These are phyloP conservation scores for Tilletia indica DNA, from an alignment of 1,284 basidiomycete species.

Conservation along the genomic window DNA sequence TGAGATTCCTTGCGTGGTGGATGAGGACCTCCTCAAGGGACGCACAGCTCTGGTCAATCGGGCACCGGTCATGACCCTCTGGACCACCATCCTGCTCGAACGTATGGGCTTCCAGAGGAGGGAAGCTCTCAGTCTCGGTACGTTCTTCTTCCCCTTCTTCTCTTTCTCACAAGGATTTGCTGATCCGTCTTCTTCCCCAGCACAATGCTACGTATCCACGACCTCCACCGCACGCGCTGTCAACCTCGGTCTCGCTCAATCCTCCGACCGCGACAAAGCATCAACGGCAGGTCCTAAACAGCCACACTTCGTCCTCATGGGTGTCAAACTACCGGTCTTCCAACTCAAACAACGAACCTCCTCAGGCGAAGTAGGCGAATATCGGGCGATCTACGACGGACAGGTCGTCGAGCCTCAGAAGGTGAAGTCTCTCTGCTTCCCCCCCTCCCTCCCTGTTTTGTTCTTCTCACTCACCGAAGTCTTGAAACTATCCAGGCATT, in stretches of 20 bases:
- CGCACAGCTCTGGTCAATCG: constrained; percentile 77
- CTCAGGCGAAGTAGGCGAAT: constrained; percentile 60
- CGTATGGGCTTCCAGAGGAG: constrained; percentile 77
- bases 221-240: constrained; percentile 81
- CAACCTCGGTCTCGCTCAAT: constrained; percentile 67
- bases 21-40: constrained; percentile 30
- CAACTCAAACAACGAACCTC: constrained; percentile 61
- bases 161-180: neutral
- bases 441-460: no score
- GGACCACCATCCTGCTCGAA: constrained; percentile 82
- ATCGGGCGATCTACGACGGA: constrained; percentile 77
- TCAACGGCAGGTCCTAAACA: constrained; percentile 71
- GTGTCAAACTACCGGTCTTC: constrained; percentile 81
- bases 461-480: no score
- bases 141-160: constrained; percentile 24
- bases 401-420: constrained; percentile 70
- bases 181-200: constrained; percentile 57
- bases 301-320: constrained; percentile 88
- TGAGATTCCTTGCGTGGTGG: constrained; percentile 26
- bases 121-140: constrained; percentile 85
- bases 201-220: constrained; percentile 86
- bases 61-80: constrained; percentile 89
- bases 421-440: constrained; percentile 37
- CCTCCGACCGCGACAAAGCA: constrained; percentile 27
- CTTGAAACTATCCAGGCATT: constrained; percentile 32